Conservation (phyloP, 2,329 filamentous ascomycete genomes). For the Alternaria triticina region DNA sequence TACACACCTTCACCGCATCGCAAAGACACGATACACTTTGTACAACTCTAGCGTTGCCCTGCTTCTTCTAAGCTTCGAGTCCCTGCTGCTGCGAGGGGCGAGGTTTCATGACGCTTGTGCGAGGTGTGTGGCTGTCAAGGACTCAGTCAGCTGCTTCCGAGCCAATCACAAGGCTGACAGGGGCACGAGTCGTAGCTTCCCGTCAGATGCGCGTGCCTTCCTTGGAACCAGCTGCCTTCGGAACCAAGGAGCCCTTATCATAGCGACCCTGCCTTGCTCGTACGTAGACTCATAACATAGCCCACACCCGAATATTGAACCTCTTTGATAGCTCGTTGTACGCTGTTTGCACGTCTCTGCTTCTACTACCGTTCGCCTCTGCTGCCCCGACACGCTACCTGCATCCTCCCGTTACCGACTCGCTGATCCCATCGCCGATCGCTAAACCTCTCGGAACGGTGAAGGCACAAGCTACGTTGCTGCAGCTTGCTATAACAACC, state of each 20-base stretch:
- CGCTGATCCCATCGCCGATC: constrained; percentile 46
- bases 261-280: constrained; percentile 3
- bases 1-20: background rate
- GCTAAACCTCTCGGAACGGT: constrained; percentile 29
- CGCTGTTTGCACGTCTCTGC: background rate
- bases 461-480: constrained; percentile 35
- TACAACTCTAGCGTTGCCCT: constrained; percentile 10
- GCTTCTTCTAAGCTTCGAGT: constrained; percentile 15
- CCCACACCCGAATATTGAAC: constrained; percentile 11
- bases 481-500: constrained; percentile 40
- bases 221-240: constrained; percentile 25
- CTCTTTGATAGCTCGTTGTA: background rate
- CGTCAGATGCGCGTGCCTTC: constrained; percentile 26
- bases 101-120: constrained; percentile 16
- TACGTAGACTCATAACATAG: constrained; percentile 5
- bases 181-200: constrained; percentile 25
- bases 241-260: constrained; percentile 24
- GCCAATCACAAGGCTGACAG: constrained; percentile 21
- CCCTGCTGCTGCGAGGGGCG: constrained; percentile 12
- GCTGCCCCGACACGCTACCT: constrained; percentile 12
- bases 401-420: constrained; percentile 28
- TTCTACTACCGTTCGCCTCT: background rate
- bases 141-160: constrained; percentile 19
- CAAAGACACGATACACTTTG: background rate
- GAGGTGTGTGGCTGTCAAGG: constrained; percentile 12